Base-by-base conservation (phyloP, 345 rosid genomes). In the Lumnitzera littorea region DNA sequence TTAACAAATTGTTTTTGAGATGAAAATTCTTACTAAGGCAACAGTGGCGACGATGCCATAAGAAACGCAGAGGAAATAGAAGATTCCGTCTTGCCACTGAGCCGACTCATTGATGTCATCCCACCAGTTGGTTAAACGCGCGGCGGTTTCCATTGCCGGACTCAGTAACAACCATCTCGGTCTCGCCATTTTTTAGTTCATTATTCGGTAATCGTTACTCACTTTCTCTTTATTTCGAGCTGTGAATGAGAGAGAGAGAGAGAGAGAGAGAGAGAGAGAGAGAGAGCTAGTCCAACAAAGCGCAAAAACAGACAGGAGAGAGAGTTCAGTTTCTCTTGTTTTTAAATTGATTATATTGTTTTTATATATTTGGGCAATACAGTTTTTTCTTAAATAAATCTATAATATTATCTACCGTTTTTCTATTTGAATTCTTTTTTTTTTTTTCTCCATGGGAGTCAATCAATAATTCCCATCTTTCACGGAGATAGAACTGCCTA, bases 21-120 rank as follows among this genome's bases (percentile, higher is more conserved):
- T 55, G 70, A 64, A 53, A 24, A 41, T 15, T 20, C 56, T 15
- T 51, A 78, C 84, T 74, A 79, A 57, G 53, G 84, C 81, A 56
- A 79, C 67, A 48, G 70, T 15, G 51, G 84, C 78, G 48, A 79
- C 81, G 54, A 79, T 78, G 15, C 78, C 78, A 60, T 73, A 79
- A 51, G 76, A 72, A 47, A 53, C 78, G 65, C 72, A 65, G 50
- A 79, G 84, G 60, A 69, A 62, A 64, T 55, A 79, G 65, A 76
- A 79, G 61, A 79, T 61, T 41, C 66, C 84, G 62, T 79, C 84
- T 57, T 79, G 84, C 78, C 80, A 79, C 62, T 51, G 70, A 51
- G 64, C 47, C 16, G 81, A 73, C 48, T 71, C 81, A 52, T 79
- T 73, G 71, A 79, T 70, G 50, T 76, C 74, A 12, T 71, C 74